Evolutionary conservation across 139 green algal species (phyloP).

Genomic region (Chlorella sp.): DNA sequence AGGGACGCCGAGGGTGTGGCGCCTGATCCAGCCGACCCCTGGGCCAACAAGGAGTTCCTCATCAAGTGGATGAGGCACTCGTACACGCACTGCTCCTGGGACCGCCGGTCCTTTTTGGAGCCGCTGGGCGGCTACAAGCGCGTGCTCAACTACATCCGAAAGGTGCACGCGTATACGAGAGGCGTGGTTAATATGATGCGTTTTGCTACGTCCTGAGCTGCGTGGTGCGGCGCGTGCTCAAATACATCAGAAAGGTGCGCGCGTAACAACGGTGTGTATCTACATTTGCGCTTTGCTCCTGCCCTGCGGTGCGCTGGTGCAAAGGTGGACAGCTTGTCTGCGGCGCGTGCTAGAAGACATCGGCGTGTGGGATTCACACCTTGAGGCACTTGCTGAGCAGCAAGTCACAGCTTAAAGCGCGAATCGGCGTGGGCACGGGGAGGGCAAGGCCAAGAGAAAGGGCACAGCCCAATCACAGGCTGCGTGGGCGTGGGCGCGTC

Average conservation of each 20-base stretch:
- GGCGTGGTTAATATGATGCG: no score
- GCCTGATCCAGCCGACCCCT: slow-evolving; percentile 39
- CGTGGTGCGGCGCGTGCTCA: slow-evolving; percentile 72
- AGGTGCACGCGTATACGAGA: slow-evolving; percentile 1
- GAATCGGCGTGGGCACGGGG: background rate
- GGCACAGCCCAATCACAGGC: no score
- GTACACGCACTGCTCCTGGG: slow-evolving; percentile 88
- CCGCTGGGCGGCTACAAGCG: slow-evolving; percentile 82
- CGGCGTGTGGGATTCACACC: background rate
- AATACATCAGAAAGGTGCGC: slow-evolving; percentile 71
- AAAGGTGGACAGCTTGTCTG: background rate
- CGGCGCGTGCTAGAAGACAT: background rate
- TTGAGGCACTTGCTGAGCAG: background rate
- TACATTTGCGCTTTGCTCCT: no score
- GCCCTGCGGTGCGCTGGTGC: background rate
- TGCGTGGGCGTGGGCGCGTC: no score
- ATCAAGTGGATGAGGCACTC: slow-evolving; percentile 86
- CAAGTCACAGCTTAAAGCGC: background rate
- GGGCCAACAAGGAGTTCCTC: slow-evolving; percentile 68
- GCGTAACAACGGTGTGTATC: no score
- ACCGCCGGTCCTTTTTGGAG: slow-evolving; percentile 47
- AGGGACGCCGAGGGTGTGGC: slow-evolving; percentile 35
- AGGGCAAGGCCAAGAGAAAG: background rate
- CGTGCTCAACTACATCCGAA: slow-evolving; percentile 84
- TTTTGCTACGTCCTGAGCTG: no score